A percentile compares a stretch with the other conserved stretches of the same genome.
phyloP scores from a whole-genome alignment of 352 stramenopile genomes.

The Elongisporangium prolatum region DNA sequence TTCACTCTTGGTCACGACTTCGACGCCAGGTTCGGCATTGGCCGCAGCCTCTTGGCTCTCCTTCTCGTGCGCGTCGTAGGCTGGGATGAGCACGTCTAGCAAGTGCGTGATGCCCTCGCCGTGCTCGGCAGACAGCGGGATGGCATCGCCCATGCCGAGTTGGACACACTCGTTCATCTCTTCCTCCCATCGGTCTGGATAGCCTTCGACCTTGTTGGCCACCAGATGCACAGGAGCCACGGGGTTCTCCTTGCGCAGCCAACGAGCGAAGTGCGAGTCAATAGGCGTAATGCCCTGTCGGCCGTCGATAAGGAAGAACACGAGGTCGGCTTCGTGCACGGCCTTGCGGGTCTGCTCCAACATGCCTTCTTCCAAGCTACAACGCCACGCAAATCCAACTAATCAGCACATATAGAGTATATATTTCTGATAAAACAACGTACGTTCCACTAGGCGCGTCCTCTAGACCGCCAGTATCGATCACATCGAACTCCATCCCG shows the following conservation, averaged over 20 bases:
- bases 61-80: constrained; percentile 64
- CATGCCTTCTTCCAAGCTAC: constrained; percentile 71
- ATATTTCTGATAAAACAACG: neutral
- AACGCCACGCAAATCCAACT: neutral
- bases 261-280: constrained; percentile 75
- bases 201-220: constrained; percentile 77
- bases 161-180: constrained; percentile 76
- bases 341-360: constrained; percentile 68
- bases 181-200: constrained; percentile 56
- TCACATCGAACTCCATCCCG: constrained; percentile 75
- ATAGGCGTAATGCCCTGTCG: constrained; percentile 75
- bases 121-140: constrained; percentile 75
- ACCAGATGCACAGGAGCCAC: constrained; percentile 62
- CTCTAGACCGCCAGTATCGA: constrained; percentile 77
- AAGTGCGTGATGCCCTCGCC: constrained; percentile 69
- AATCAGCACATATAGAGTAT: neutral
- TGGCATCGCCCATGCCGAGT: constrained; percentile 58
- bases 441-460: constrained; percentile 56
- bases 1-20: constrained; percentile 4
- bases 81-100: constrained; percentile 63
- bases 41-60: constrained; percentile 30
- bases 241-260: constrained; percentile 60
- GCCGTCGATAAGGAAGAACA: constrained; percentile 80
- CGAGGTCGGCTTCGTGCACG: constrained; percentile 71
- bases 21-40: neutral